Percentiles rank a stretch among this genome's conserved stretches.
phyloP scores from a whole-genome alignment of 129 eudicot genomes.

The Flaveria robusta region DNA sequence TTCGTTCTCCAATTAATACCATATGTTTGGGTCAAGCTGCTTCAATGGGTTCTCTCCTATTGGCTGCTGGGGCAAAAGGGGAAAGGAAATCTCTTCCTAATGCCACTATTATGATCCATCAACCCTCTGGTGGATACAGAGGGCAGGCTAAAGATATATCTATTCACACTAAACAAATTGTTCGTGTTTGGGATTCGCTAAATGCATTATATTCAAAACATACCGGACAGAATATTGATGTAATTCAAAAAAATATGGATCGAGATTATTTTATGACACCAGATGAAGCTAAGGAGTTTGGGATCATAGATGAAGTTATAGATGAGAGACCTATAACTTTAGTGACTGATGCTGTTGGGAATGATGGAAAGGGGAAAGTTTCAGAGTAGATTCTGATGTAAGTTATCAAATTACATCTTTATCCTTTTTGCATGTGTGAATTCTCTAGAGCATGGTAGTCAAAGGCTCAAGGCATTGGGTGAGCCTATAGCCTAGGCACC shows the following conservation, averaged over 20 bases:
- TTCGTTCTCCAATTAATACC: conserved; percentile 78
- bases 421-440: neutral
- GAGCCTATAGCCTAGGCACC: too few species aligned
- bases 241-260: conserved; percentile 73
- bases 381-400: conserved; percentile 46
- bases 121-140: conserved; percentile 88
- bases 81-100: conserved; percentile 83
- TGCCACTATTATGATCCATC: conserved; percentile 90
- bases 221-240: conserved; percentile 68
- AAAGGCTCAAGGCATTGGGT: too few species aligned
- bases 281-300: conserved; percentile 84
- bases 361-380: conserved; percentile 60
- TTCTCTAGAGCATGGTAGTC: too few species aligned
- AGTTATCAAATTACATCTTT: conserved; percentile 13
- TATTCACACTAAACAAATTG: conserved; percentile 83
- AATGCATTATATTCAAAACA: conserved; percentile 75
- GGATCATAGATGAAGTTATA: conserved; percentile 80
- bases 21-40: conserved; percentile 95
- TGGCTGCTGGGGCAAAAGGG: conserved; percentile 92
- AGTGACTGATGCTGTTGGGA: conserved; percentile 70
- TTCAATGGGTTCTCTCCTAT: conserved; percentile 92
- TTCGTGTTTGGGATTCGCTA: conserved; percentile 77
- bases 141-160: conserved; percentile 87
- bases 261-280: conserved; percentile 91
- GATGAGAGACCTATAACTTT: conserved; percentile 73